Conservation (phyloP, 139 green algal genomes). For the Closterium sp. region DNA sequence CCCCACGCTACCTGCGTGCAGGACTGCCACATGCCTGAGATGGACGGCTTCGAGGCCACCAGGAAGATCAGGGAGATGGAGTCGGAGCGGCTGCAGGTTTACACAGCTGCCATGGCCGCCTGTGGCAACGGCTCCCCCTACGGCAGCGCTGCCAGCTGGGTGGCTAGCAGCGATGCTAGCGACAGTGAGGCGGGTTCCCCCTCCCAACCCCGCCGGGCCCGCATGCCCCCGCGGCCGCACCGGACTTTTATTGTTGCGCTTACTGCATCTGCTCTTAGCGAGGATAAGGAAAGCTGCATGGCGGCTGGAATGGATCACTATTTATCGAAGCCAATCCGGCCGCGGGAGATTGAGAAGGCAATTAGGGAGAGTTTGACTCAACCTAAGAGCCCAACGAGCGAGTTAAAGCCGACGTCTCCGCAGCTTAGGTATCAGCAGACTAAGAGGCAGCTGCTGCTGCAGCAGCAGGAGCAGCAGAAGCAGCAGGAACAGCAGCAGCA, state of each 20-base stretch:
- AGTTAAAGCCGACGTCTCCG: neutral
- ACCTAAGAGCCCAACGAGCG: neutral
- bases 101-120: neutral
- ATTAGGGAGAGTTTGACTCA: neutral
- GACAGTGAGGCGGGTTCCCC: neutral
- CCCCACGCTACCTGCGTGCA: neutral
- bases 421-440: neutral
- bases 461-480: neutral
- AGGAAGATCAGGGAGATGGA: constrained; percentile 17
- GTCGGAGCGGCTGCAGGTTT: neutral
- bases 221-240: neutral
- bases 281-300: constrained; percentile 24
- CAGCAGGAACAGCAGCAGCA: neutral
- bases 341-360: constrained; percentile 28
- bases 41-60: constrained; percentile 41
- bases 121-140: neutral
- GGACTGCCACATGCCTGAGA: constrained; percentile 48
- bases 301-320: constrained; percentile 26
- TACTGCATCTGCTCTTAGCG: constrained; percentile 19
- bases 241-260: constrained; percentile 45
- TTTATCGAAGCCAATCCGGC: constrained; percentile 24
- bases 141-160: neutral
- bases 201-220: neutral
- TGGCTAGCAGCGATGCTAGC: neutral
- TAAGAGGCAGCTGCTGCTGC: neutral